Evolutionary conservation across 768 basidiomycete genomes (phyloP).

Genomic region (Tylopilus subfusipes): DNA sequence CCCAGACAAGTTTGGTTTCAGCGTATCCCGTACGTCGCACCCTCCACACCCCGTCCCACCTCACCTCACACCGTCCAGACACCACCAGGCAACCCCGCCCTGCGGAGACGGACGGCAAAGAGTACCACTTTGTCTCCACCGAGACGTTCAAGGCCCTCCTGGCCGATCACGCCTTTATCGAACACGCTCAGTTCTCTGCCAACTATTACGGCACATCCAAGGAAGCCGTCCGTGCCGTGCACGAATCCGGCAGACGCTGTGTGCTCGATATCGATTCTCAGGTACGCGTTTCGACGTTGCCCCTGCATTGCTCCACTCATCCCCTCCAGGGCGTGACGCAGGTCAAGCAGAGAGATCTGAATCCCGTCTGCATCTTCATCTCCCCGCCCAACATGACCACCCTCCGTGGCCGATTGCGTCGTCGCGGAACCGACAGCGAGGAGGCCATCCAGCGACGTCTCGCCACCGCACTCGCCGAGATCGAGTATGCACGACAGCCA

Average conservation of each 20-base stretch:
- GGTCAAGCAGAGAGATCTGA: conserved; percentile 76
- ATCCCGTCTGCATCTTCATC: conserved; percentile 89
- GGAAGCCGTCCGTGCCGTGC: conserved; percentile 67
- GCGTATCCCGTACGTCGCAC: conserved; percentile 69
- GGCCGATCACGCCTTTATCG: conserved; percentile 75
- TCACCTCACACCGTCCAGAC: conserved; percentile 44
- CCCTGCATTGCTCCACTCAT: not conserved
- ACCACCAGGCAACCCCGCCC: conserved; percentile 84
- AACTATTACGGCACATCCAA: conserved; percentile 94
- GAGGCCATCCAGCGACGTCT: conserved; percentile 71
- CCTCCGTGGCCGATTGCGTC: conserved; percentile 66
- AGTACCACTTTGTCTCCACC: conserved; percentile 80
- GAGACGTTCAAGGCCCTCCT: conserved; percentile 74
- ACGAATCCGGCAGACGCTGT: conserved; percentile 70
- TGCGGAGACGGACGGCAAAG: conserved; percentile 76
- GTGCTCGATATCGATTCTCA: conserved; percentile 96
- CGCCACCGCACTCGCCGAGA: conserved; percentile 71
- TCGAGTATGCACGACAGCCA: conserved; percentile 77
- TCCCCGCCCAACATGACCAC: conserved; percentile 78
- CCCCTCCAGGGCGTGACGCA: conserved; percentile 78
- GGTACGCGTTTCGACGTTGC: conserved; percentile 32
- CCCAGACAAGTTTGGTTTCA: conserved; percentile 88
- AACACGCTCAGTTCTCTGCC: conserved; percentile 89
- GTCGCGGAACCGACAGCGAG: conserved; percentile 82
- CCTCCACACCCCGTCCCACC: too few species aligned